These are phyloP conservation scores for Xylaria arbuscula DNA, from an alignment of 2,329 filamentous ascomycete species.

Conservation along the genomic window DNA sequence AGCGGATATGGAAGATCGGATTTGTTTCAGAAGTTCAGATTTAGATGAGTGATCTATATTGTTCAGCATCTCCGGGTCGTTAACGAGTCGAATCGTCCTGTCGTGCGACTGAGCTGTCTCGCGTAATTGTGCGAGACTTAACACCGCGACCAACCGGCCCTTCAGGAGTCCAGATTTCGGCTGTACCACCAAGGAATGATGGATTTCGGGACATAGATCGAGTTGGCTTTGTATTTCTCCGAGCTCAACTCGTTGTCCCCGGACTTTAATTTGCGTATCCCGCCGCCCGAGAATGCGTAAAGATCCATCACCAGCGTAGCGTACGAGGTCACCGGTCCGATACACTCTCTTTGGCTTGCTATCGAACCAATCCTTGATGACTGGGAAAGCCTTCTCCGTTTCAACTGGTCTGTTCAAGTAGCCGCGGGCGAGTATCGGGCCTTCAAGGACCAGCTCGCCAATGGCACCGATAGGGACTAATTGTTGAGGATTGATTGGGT, in stretches of 20 bases:
- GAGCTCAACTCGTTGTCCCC: conserved; percentile 28
- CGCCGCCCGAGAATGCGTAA: conserved; percentile 23
- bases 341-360: conserved; percentile 13
- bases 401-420: conserved; percentile 22
- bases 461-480: conserved; percentile 19
- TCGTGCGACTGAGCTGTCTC: background rate
- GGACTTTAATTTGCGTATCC: conserved; percentile 28
- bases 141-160: conserved; percentile 17
- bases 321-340: conserved; percentile 21
- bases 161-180: conserved; percentile 19
- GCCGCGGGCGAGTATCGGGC: conserved; percentile 21
- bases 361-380: conserved; percentile 17
- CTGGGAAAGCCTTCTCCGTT: conserved; percentile 16
- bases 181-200: conserved; percentile 20
- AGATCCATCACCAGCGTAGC: conserved; percentile 24
- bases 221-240: conserved; percentile 27
- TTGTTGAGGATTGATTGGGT: conserved; percentile 10
- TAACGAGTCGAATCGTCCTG: conserved; percentile 1
- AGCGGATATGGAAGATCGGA: conserved; percentile 22
- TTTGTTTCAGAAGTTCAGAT: conserved; percentile 12
- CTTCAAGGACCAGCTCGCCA: conserved; percentile 25
- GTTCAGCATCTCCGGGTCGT: background rate
- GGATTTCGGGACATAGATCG: conserved; percentile 20
- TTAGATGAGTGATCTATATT: background rate
- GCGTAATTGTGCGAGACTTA: conserved; percentile 10